Evolutionary conservation across 2,329 filamentous ascomycete genomes (phyloP).

Genomic region (Penicillium sp.): DNA sequence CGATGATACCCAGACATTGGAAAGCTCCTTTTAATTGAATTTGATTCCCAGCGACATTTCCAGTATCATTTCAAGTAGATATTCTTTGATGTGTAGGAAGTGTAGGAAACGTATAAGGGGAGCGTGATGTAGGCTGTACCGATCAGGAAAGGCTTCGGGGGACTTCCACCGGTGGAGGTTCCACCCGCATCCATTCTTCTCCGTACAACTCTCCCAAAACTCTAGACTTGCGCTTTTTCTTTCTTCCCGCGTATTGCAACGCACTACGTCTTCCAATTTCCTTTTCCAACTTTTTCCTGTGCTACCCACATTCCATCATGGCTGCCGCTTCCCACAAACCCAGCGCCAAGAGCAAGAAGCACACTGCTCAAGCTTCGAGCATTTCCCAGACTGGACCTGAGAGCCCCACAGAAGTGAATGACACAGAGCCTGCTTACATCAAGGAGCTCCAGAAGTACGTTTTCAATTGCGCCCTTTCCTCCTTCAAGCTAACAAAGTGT

Average conservation of each 20-base stretch:
- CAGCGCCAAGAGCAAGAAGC: conserved; percentile 65
- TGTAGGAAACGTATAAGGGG: background rate
- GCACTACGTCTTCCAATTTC: conserved; percentile 4
- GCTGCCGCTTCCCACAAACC: conserved; percentile 62
- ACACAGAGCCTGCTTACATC: conserved; percentile 73
- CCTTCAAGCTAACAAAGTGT: background rate
- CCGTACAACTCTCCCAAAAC: conserved; percentile 8
- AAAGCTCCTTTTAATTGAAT: background rate
- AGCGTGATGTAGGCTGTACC: conserved; percentile 17
- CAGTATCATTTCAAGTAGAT: background rate
- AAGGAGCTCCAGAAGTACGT: conserved; percentile 87
- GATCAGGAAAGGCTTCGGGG: conserved; percentile 29
- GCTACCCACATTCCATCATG: conserved; percentile 51
- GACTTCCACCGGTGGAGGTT: conserved; percentile 20
- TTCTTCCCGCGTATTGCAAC: conserved; percentile 12
- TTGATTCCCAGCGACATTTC: too few relatives aligned
- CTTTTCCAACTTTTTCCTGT: conserved; percentile 13
- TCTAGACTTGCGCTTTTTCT: conserved; percentile 4
- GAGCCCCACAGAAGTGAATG: conserved; percentile 51
- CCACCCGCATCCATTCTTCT: conserved; percentile 33
- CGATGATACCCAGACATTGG: conserved; percentile 14
- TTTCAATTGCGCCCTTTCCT: background rate
- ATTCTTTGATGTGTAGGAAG: background rate
- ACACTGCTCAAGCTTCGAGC: conserved; percentile 45
- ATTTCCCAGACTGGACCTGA: conserved; percentile 30